phyloP scores from a whole-genome alignment of 78 protist genomes.

The Dictyostelium firmibasis region DNA sequence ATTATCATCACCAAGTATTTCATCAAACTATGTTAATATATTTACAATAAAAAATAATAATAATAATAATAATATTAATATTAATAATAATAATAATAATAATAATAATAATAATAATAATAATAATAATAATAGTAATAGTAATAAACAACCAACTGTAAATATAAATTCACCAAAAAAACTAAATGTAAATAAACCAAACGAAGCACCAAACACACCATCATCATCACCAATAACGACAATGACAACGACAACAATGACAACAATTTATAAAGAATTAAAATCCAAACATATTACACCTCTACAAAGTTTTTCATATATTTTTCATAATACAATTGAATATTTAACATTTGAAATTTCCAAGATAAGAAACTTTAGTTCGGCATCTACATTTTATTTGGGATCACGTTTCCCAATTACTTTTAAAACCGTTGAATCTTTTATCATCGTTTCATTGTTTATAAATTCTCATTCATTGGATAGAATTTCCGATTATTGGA shows the following conservation, averaged over 20 bases:
- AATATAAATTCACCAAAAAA: not conserved
- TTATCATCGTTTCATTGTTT: constrained; percentile 65
- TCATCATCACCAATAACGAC: not conserved
- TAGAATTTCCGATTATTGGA: constrained; percentile 68
- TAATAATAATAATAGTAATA: not conserved
- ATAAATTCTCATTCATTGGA: constrained; percentile 70
- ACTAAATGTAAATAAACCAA: not conserved
- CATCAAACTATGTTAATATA: constrained; percentile 4
- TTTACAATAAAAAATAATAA: not conserved
- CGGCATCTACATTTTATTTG: constrained; percentile 25
- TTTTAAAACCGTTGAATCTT: constrained; percentile 27
- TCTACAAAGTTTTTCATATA: constrained; percentile 16
- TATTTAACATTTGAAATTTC: constrained; percentile 22
- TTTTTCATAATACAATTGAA: not conserved
- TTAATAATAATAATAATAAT: not conserved
- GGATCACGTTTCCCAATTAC: constrained; percentile 72
- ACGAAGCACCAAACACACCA: not conserved
- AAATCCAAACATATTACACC: constrained; percentile 25
- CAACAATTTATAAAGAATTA: not conserved
- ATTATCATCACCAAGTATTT: not conserved
- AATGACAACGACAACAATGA: not conserved
- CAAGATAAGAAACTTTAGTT: constrained; percentile 14
- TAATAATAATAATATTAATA: not conserved
- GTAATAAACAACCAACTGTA: not conserved
- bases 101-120: not conserved